Percentiles rank a stretch among this genome's conserved stretches.
These are phyloP conservation scores for Physaria fendleri DNA, from an alignment of 345 rosid species.

Conservation along the genomic window DNA sequence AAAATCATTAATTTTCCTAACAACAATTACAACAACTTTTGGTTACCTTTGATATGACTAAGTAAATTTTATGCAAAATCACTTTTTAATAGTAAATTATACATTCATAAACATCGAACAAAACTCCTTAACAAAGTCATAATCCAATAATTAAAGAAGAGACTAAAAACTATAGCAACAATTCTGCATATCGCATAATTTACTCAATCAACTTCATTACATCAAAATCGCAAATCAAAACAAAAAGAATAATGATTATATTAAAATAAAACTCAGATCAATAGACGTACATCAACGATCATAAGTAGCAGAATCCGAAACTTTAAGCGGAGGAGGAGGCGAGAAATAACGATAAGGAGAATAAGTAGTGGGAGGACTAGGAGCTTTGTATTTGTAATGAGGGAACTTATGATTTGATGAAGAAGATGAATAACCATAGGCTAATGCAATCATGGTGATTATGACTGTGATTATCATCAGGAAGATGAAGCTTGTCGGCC, in stretches of 20 bases:
- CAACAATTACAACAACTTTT: not conserved
- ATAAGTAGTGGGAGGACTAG: constrained; percentile 23
- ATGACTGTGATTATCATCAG: constrained; percentile 6
- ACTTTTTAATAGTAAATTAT: not conserved
- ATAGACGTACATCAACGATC: constrained; percentile 1
- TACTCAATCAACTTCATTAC: not conserved
- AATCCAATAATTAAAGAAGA: not conserved
- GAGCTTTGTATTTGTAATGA: constrained; percentile 33
- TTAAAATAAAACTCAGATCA: not conserved
- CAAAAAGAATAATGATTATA: not conserved
- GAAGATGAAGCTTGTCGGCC: constrained; percentile 10
- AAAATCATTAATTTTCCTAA: not conserved
- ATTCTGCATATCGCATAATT: not conserved
- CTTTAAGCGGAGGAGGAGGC: constrained; percentile 19
- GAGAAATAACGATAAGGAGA: constrained; percentile 36
- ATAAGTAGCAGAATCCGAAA: constrained; percentile 11
- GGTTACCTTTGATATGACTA: not conserved
- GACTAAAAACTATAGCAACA: not conserved
- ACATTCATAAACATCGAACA: not conserved
- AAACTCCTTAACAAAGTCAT: not conserved
- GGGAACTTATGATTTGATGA: constrained; percentile 31
- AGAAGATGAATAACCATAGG: constrained; percentile 22
- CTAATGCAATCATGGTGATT: constrained; percentile 24
- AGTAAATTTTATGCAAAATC: not conserved
- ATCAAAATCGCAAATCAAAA: not conserved